Conservation (phyloP, 305 asterid genomes). For the Fraxinus angustifolia region DNA sequence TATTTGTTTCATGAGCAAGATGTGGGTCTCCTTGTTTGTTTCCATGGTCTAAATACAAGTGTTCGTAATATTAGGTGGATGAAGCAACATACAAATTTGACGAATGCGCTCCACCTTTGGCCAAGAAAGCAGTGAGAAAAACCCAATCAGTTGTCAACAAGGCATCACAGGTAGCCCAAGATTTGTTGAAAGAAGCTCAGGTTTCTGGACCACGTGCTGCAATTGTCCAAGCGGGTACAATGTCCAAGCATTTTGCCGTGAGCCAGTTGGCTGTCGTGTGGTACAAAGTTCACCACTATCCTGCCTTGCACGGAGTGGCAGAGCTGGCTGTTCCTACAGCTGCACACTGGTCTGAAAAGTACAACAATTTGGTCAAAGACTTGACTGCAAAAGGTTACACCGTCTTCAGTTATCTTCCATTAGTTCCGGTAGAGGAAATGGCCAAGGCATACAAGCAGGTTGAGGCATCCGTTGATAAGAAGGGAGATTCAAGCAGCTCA, state of each 20-base stretch:
- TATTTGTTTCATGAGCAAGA: not conserved
- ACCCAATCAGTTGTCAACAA: constrained; percentile 28
- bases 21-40: not conserved
- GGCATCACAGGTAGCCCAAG: constrained; percentile 32
- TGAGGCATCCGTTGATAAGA: constrained; percentile 48
- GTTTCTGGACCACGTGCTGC: constrained; percentile 58
- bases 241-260: constrained; percentile 40
- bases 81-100: constrained; percentile 39
- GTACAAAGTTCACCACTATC: constrained; percentile 39
- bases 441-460: constrained; percentile 62
- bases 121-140: constrained; percentile 33
- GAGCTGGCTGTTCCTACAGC: constrained; percentile 46
- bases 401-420: constrained; percentile 49
- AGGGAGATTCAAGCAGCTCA: constrained; percentile 28
- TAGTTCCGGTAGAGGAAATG: constrained; percentile 62
- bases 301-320: constrained; percentile 45
- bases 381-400: constrained; percentile 50
- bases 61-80: constrained; percentile 23
- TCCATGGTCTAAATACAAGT: constrained; percentile 26
- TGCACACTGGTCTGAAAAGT: constrained; percentile 52
- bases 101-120: constrained; percentile 53
- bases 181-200: constrained; percentile 49
- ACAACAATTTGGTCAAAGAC: constrained; percentile 45
- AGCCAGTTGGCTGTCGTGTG: constrained; percentile 37
- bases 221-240: constrained; percentile 34